Base-by-base conservation (phyloP, 2,329 filamentous ascomycete species). In the Neobulgaria alba region DNA sequence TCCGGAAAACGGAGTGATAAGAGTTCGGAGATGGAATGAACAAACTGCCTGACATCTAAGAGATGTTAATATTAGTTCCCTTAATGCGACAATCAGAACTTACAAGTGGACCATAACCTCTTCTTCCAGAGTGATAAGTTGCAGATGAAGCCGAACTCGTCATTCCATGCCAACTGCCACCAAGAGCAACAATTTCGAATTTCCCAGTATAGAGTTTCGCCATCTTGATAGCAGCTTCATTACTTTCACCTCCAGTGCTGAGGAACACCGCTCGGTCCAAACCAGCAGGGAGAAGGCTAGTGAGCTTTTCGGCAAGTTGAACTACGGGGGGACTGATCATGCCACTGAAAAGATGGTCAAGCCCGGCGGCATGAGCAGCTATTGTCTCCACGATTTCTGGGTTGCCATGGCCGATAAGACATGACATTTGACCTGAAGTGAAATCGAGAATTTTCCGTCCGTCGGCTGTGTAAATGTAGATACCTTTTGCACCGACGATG, bases 171-270 rank as follows among this genome's bases (percentile, higher is more conserved):
- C 70, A 82, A 23, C 70, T 74, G 0, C 70, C 70, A 0, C 67
- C 67, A 38, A 82, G 63, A 0, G 66, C 78, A 4, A 82, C 73
- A 37, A 83, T 69, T 55, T 82, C 76, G 50, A 76, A 82, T 38
- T 77, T 80, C 1, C 76, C 75, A 0, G 77, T 82, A 51, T 71
- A 78, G 8, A 66, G 60, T 50, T 82, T 82, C 3, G 78, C 77
- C 49, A 82, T 66, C 42, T 76, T 74, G 42, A 82, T 77, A 2
- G 78, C 78, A 3, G 75, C 75, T 48, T 83, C 77, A 45, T 68
- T 75, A 33, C 64, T 68, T 54, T 79, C 74, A 2, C 65, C 67
- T 1, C 75, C 75, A 0, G 75, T 79, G 37, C 63, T 73, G 8
- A 77, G 62, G 46, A 79, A 79, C 52, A 77, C 70, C 1, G 73